phyloP scores from a whole-genome alignment of 148 eudicot species.

The Diospyros lotus region DNA sequence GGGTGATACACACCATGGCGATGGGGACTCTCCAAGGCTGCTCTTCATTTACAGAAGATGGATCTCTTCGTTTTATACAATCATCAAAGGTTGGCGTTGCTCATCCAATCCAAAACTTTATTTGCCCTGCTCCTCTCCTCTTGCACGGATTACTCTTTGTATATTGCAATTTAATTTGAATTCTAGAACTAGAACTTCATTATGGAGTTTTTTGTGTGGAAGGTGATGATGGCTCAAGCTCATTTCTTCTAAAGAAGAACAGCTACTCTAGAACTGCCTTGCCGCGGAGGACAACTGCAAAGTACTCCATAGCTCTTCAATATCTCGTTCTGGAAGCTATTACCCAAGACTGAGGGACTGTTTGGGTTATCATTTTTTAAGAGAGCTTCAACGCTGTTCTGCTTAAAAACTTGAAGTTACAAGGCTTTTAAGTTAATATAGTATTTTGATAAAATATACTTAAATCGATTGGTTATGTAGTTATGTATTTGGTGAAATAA shows the following conservation, averaged over 20 bases:
- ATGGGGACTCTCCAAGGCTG: constrained; percentile 66
- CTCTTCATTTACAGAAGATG: constrained; percentile 80
- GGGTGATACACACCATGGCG: constrained; percentile 84
- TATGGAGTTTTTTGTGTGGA: not conserved
- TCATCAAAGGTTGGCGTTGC: constrained; percentile 44
- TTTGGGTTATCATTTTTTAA: too few relatives aligned
- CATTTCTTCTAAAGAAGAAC: constrained; percentile 37
- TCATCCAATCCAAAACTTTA: not conserved
- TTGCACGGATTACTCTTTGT: not conserved
- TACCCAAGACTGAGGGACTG: constrained; percentile 19
- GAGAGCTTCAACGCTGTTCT: too few relatives aligned
- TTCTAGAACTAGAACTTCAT: not conserved
- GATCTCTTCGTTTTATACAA: constrained; percentile 59
- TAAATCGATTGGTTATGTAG: too few relatives aligned
- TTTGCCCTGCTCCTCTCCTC: not conserved
- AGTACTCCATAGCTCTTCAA: constrained; percentile 79
- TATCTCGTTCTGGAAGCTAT: constrained; percentile 62
- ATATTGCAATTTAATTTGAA: too few relatives aligned
- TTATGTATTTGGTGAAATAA: too few relatives aligned
- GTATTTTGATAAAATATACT: too few relatives aligned
- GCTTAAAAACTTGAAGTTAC: too few relatives aligned
- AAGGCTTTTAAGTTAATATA: too few relatives aligned
- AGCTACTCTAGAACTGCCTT: constrained; percentile 13
- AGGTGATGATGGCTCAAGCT: constrained; percentile 54
- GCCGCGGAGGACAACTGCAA: constrained; percentile 37